These are phyloP conservation scores for Coniochaeta sp. DNA, from an alignment of 2,329 filamentous ascomycete species.

Conservation along the genomic window DNA sequence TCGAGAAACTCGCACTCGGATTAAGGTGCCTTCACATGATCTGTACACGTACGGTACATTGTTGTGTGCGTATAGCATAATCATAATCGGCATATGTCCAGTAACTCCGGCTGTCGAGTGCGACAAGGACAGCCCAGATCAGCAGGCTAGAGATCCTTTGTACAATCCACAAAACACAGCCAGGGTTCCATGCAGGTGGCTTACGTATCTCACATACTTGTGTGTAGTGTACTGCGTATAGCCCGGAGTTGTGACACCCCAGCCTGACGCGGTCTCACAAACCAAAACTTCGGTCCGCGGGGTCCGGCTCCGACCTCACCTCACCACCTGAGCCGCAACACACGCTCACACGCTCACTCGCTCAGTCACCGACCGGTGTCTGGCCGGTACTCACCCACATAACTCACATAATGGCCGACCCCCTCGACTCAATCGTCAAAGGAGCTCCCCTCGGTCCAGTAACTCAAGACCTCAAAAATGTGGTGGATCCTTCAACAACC, in stretches of 20 bases:
- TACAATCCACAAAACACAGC: too few species aligned
- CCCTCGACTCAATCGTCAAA: conserved; percentile 86
- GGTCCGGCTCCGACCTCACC: not conserved
- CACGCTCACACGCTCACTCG: not conserved
- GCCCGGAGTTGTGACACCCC: not conserved
- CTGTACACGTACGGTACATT: too few species aligned
- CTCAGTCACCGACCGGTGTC: too few species aligned
- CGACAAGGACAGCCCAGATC: too few species aligned
- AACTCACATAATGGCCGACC: conserved; percentile 48
- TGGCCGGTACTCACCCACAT: not conserved
- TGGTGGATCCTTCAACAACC: conserved; percentile 22
- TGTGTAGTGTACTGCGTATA: too few species aligned
- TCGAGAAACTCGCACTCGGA: too few species aligned
- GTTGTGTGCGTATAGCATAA: too few species aligned
- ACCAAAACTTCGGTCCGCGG: not conserved
- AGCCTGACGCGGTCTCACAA: not conserved
- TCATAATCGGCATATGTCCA: too few species aligned
- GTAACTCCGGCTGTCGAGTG: too few species aligned
- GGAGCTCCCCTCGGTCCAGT: conserved; percentile 51
- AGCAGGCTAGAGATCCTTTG: too few species aligned
- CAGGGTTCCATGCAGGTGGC: not conserved
- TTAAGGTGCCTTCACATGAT: too few species aligned
- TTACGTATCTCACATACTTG: too few species aligned
- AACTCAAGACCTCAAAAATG: not conserved
- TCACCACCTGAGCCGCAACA: not conserved